These are phyloP conservation scores for Pharus latifolius DNA, from an alignment of 176 grass and related monocot species.

Conservation along the genomic window DNA sequence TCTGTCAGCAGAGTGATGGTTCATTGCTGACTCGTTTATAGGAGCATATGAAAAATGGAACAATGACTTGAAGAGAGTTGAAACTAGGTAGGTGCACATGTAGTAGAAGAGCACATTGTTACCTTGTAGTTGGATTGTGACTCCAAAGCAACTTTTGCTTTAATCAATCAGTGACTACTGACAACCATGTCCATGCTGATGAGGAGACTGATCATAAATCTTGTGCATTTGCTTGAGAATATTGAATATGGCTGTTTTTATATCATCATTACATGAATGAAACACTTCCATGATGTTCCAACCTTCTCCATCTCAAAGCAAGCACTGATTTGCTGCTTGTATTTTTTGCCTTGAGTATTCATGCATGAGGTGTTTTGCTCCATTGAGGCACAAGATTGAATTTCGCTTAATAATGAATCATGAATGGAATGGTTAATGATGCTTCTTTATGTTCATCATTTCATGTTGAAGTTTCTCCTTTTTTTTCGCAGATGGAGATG, in stretches of 20 bases:
- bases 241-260: not conserved
- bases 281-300: not conserved
- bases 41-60: not conserved
- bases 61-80: not conserved
- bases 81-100: not conserved
- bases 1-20: not conserved
- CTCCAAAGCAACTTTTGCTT: not conserved
- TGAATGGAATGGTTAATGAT: not conserved
- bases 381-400: not conserved
- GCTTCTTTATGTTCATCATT: not conserved
- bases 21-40: not conserved
- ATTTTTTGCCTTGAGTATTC: not conserved
- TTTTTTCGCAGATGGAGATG: constrained; percentile 53
- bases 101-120: not conserved
- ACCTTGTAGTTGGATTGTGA: not conserved
- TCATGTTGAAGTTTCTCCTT: not conserved
- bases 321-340: not conserved
- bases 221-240: not conserved
- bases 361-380: not conserved
- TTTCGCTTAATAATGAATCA: not conserved
- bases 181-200: too few relatives aligned
- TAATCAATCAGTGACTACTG: not conserved
- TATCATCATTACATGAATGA: not conserved
- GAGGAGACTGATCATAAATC: not conserved
- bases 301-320: not conserved